phyloP scores from a whole-genome alignment of 192 early-diverging fungal genomes.

The Chytriomyces sp. region DNA sequence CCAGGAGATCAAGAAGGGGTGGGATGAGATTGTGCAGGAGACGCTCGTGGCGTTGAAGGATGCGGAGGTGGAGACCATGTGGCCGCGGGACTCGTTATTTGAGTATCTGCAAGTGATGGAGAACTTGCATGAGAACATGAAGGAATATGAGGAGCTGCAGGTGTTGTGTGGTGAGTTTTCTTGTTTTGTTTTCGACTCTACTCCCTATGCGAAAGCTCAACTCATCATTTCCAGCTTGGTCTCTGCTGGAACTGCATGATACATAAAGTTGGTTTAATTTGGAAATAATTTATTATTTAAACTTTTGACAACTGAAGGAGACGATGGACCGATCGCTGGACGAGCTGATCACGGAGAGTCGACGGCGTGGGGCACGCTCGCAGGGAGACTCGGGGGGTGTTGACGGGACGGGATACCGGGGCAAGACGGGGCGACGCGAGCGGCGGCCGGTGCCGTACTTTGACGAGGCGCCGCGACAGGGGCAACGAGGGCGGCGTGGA shows the following conservation, averaged over 20 bases:
- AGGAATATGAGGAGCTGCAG: constrained; percentile 54
- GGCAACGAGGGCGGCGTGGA: not conserved
- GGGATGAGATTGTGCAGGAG: constrained; percentile 47
- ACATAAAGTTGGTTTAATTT: not conserved
- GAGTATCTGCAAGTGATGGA: constrained; percentile 56
- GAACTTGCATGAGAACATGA: constrained; percentile 49
- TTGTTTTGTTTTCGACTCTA: not conserved
- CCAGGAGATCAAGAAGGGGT: constrained; percentile 42
- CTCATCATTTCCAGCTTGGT: constrained; percentile 16
- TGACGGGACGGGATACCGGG: not conserved
- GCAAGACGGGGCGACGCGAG: not conserved
- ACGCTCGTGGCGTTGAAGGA: constrained; percentile 39
- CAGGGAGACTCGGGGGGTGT: constrained; percentile 1
- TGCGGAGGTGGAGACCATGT: constrained; percentile 41
- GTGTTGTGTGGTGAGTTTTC: constrained; percentile 33
- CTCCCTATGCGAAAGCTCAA: too few species aligned
- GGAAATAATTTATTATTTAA: not conserved
- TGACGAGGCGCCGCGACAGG: not conserved
- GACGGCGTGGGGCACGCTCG: not conserved
- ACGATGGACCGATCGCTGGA: constrained; percentile 18
- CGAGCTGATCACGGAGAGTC: constrained; percentile 12
- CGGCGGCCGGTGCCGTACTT: not conserved
- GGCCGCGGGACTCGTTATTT: constrained; percentile 52
- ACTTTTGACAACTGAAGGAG: not conserved
- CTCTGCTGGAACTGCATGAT: constrained; percentile 42